Evolutionary conservation across 2,329 filamentous ascomycete species (phyloP), one percentile per base, ranked within the genome.

Genomic region (Calonectria montana): DNA sequence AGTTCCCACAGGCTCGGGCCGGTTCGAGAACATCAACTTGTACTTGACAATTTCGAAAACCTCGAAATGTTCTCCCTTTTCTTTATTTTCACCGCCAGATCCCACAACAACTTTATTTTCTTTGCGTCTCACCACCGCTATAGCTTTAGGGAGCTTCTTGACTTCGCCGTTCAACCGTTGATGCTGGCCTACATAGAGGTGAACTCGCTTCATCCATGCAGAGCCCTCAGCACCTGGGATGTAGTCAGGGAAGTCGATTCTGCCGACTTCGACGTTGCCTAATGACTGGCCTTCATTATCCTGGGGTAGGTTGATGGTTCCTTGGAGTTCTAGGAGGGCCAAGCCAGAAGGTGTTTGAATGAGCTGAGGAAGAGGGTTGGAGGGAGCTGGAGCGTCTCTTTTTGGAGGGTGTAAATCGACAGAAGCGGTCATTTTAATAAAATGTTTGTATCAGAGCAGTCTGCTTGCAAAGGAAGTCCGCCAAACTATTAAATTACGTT

Each of bases 291-390:
- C 75, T 64, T 85, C 77, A 12, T 77, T 74, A 27, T 83, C 79
- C 2, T 84, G 74, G 9, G 94, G 92, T 1, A 95, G 87, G 82
- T 97, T 96, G 84, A 99, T 92, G 16, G 91, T 94, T 73, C 96
- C 97, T 86, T 99, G 97, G 16, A 99, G 90, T 85, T 98, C 97
- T 69, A 99, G 87, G 55, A 99, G 88, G 21, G 96, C 96, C 47
- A 98, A 90, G 63, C 97, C 97, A 0, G 94, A 92, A 0, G 97
- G 97, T 1, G 96, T 98, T 78, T 96, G 94, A 18, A 98, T 90
- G 73, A 98, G 88, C n/a, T 89, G 83, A 1, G 97, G 97, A 5
- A 98, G 90, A 4, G 94, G 92, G 70, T 83, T 88, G 2, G 78
- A 65, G 2, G 78, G 65, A n/a, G 74, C 48, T 7, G 77, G 31